phyloP scores from a whole-genome alignment of 2,329 filamentous ascomycete genomes.

The Bipolaris victoriae region DNA sequence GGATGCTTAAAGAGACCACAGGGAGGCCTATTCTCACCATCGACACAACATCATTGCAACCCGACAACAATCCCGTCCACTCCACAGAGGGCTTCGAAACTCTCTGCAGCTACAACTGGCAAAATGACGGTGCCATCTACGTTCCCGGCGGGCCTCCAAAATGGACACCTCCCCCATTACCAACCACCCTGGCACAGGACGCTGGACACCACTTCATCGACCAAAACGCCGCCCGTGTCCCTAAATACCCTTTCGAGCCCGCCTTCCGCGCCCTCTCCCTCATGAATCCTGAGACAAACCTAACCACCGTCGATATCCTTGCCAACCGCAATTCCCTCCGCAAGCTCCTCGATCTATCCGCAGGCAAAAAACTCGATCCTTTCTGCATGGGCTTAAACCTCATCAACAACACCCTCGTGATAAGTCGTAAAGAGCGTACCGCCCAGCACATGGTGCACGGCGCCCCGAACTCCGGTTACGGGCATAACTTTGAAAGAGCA shows the following conservation, averaged over 20 bases:
- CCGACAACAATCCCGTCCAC: slow-evolving; percentile 12
- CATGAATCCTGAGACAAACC: slow-evolving; percentile 16
- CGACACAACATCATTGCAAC: slow-evolving; percentile 9
- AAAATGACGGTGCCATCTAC: slow-evolving; percentile 18
- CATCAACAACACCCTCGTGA: slow-evolving; percentile 42
- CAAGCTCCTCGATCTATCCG: slow-evolving; percentile 27
- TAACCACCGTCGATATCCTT: slow-evolving; percentile 27
- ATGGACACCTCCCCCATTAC: slow-evolving; percentile 23
- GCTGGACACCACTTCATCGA: slow-evolving; percentile 27
- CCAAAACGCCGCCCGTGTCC: slow-evolving; percentile 37
- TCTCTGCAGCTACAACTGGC: slow-evolving; percentile 34
- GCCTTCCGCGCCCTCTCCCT: slow-evolving; percentile 25
- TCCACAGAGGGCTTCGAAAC: slow-evolving; percentile 21
- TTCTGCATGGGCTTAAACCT: slow-evolving; percentile 45
- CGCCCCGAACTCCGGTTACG: slow-evolving; percentile 31
- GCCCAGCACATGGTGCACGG: slow-evolving; percentile 23
- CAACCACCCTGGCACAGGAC: slow-evolving; percentile 17
- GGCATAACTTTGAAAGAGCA: slow-evolving; percentile 39
- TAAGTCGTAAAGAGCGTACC: slow-evolving; percentile 37
- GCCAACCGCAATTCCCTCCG: slow-evolving; percentile 27
- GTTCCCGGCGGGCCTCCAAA: slow-evolving; percentile 29
- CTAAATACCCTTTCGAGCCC: slow-evolving; percentile 37
- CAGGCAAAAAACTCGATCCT: slow-evolving; percentile 25
- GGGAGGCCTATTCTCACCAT: slow-evolving; percentile 15
- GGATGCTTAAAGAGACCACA: slow-evolving; percentile 21